These are phyloP conservation scores for Pythium biforme DNA, from an alignment of 352 stramenopile genomes.

Conservation along the genomic window DNA sequence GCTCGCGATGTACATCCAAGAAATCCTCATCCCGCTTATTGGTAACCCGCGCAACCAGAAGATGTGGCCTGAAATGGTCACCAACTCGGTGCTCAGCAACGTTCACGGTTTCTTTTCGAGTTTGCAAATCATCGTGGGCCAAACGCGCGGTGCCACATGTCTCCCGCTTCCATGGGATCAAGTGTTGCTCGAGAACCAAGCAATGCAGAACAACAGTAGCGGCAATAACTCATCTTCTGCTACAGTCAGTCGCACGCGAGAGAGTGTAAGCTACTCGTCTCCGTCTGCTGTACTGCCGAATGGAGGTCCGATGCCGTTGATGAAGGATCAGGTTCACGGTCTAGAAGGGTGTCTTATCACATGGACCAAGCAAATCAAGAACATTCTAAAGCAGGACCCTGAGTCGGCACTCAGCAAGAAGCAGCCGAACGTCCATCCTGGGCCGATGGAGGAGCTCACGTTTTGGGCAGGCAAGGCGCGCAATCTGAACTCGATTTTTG, in stretches of 20 bases:
- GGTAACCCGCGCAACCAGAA: conserved; percentile 79
- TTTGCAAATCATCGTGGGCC: conserved; percentile 86
- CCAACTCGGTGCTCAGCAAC: conserved; percentile 73
- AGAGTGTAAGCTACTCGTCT: conserved; percentile 4
- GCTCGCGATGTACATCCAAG: conserved; percentile 63
- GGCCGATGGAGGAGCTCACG: conserved; percentile 83
- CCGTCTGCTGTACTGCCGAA: background rate
- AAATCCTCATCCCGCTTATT: conserved; percentile 75
- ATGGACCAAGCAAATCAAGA: conserved; percentile 95
- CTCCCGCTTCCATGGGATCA: conserved; percentile 84
- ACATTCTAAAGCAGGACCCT: conserved; percentile 89
- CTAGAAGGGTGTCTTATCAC: conserved; percentile 91
- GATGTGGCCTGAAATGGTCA: conserved; percentile 81
- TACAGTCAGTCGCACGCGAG: conserved; percentile 3
- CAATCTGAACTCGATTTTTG: conserved; percentile 91
- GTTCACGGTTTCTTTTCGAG: conserved; percentile 80
- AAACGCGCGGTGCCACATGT: conserved; percentile 80
- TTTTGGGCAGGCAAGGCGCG: conserved; percentile 86
- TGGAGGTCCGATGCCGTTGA: conserved; percentile 21
- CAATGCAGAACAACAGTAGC: conserved; percentile 21
- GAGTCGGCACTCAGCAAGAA: conserved; percentile 70
- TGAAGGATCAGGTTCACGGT: conserved; percentile 83
- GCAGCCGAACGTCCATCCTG: conserved; percentile 53
- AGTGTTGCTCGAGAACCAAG: conserved; percentile 50
- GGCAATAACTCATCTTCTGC: background rate